Conservation (phyloP, 169 alveolate species). For the Cryptosporidium andersoni region DNA sequence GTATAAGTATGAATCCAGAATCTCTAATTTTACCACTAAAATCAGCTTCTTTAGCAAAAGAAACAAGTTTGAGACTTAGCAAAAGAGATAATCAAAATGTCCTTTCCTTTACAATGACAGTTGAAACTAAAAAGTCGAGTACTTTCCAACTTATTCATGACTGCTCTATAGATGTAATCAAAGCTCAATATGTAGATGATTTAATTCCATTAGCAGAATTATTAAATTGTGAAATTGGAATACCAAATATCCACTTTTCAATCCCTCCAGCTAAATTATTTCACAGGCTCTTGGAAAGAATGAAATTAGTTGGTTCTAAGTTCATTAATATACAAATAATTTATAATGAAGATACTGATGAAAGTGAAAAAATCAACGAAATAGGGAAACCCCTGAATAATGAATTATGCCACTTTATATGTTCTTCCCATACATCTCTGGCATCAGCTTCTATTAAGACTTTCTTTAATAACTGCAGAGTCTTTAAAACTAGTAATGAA, state of each 20-base stretch:
- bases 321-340: constrained; percentile 31
- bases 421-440: constrained; percentile 39
- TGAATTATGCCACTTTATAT: constrained; percentile 30
- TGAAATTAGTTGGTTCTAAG: constrained; percentile 65
- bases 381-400: not conserved
- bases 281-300: constrained; percentile 38
- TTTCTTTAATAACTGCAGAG: constrained; percentile 44
- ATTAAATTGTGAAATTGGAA: not conserved
- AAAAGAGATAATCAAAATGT: constrained; percentile 64
- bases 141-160: constrained; percentile 56
- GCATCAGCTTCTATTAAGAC: constrained; percentile 48
- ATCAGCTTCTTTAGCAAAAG: constrained; percentile 63
- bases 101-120: constrained; percentile 51
- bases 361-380: no score
- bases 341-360: constrained; percentile 13
- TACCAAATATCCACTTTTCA: constrained; percentile 46
- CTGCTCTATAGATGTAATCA: constrained; percentile 48
- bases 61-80: constrained; percentile 52
- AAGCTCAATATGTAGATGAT: constrained; percentile 29
- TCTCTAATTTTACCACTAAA: constrained; percentile 43
- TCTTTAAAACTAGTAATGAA: constrained; percentile 13
- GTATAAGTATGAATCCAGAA: constrained; percentile 56
- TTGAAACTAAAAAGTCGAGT: constrained; percentile 60
- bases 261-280: constrained; percentile 47
- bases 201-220: constrained; percentile 7